Conservation (phyloP, 2,329 filamentous ascomycete genomes). For the Xylariaceae sp. region DNA sequence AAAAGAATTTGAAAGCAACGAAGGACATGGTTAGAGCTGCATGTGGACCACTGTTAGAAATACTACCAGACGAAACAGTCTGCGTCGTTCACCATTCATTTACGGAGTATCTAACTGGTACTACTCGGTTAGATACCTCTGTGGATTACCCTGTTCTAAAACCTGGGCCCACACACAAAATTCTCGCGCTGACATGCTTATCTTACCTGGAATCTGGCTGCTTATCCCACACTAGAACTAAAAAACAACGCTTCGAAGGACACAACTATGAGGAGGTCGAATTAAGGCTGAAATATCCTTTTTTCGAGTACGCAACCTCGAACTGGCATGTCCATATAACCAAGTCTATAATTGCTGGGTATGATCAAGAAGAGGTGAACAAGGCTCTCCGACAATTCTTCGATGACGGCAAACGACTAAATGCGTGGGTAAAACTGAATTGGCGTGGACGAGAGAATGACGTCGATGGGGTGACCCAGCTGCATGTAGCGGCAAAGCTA, state of each 20-base stretch:
- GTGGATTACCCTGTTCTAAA: not conserved
- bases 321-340: constrained; percentile 11
- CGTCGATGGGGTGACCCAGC: not conserved
- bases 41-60: constrained; percentile 9
- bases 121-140: not conserved
- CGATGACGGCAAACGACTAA: not conserved
- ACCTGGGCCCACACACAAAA: constrained; percentile 10
- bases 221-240: not conserved
- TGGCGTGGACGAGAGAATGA: not conserved
- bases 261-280: not conserved
- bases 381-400: constrained; percentile 3
- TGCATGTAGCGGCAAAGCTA: constrained; percentile 4
- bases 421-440: not conserved
- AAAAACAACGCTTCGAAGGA: not conserved
- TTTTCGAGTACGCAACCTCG: constrained; percentile 11
- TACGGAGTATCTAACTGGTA: constrained; percentile 12
- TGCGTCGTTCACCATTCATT: constrained; percentile 12
- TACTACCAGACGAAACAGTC: constrained; percentile 6
- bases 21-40: constrained; percentile 2
- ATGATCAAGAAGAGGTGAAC: constrained; percentile 10
- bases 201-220: constrained; percentile 8
- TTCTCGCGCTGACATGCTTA: constrained; percentile 9
- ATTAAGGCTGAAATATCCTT: constrained; percentile 9
- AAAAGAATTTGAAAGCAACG: not conserved
- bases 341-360: constrained; percentile 6